phyloP scores from a whole-genome alignment of 345 rosid species.

The Combretum micranthum region DNA sequence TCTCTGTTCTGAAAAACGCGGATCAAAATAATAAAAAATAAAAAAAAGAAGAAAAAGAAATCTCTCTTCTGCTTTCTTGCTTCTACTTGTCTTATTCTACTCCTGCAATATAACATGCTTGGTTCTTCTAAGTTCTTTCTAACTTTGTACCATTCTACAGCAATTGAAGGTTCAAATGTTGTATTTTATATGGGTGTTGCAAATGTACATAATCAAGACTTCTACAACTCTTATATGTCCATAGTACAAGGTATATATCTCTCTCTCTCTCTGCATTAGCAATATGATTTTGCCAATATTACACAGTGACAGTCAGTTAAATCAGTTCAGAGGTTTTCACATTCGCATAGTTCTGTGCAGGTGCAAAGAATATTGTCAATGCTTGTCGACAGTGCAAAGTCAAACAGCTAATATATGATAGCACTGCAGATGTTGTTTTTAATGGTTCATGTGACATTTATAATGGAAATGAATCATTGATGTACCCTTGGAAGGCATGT shows the following conservation, averaged over 20 bases:
- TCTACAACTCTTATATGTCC: slow-evolving; percentile 52
- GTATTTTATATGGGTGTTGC: slow-evolving; percentile 63
- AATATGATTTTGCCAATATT: not conserved
- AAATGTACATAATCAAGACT: slow-evolving; percentile 36
- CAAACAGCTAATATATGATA: slow-evolving; percentile 64
- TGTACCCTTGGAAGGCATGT: slow-evolving; percentile 56
- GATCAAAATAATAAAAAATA: too few species aligned
- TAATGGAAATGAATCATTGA: slow-evolving; percentile 62
- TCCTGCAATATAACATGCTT: not conserved
- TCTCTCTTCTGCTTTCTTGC: too few species aligned
- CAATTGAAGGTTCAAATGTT: slow-evolving; percentile 54
- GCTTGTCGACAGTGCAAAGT: slow-evolving; percentile 81
- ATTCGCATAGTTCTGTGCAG: slow-evolving; percentile 23
- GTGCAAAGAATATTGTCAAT: slow-evolving; percentile 69
- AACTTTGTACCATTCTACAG: slow-evolving; percentile 32
- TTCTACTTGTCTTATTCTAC: too few species aligned
- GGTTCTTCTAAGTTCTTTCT: not conserved
- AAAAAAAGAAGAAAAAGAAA: too few species aligned
- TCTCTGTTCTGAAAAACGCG: too few species aligned
- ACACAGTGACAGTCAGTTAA: not conserved
- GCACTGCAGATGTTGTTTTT: slow-evolving; percentile 82
- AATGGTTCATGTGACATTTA: slow-evolving; percentile 62
- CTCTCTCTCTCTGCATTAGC: not conserved
- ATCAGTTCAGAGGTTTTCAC: not conserved
- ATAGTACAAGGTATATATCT: slow-evolving; percentile 66